phyloP scores from a whole-genome alignment of 192 early-diverging fungal genomes.

The Phycomyces blakesleeanus region DNA sequence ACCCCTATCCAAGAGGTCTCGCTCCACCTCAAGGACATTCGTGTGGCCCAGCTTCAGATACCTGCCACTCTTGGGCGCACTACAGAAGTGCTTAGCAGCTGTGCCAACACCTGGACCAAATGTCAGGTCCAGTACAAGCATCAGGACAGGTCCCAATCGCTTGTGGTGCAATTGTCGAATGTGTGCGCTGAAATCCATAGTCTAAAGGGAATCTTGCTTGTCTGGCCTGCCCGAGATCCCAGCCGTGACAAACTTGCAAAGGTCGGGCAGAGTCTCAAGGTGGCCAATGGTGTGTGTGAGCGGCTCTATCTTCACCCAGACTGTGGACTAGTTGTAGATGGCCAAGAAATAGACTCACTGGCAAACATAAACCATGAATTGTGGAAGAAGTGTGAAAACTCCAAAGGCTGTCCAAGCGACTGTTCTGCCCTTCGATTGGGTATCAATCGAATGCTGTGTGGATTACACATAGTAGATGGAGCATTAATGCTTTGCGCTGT shows the following conservation, averaged over 20 bases:
- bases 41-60: conserved; percentile 16
- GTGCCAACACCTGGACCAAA: neutral
- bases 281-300: conserved; percentile 1
- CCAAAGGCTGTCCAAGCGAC: too few relatives aligned
- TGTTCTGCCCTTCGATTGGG: conserved; percentile 1
- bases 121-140: conserved; percentile 32
- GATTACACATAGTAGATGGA: conserved; percentile 18
- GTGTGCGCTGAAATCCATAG: conserved; percentile 19
- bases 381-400: conserved; percentile 12
- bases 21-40: conserved; percentile 39
- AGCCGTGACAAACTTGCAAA: conserved; percentile 23
- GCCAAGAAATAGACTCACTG: conserved; percentile 2
- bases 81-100: neutral
- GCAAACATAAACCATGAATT: neutral
- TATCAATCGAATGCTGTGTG: conserved; percentile 17
- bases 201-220: too few relatives aligned
- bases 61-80: neutral
- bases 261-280: conserved; percentile 25
- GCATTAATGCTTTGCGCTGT: conserved; percentile 21
- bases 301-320: conserved; percentile 14
- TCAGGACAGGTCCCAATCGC: conserved; percentile 10
- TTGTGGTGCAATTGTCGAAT: conserved; percentile 30
- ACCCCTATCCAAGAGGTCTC: conserved; percentile 29
- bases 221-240: neutral
- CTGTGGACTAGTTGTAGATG: conserved; percentile 34